Base-by-base conservation (phyloP, 2,329 filamentous ascomycete species). In the Aureobasidium melanogenum region DNA sequence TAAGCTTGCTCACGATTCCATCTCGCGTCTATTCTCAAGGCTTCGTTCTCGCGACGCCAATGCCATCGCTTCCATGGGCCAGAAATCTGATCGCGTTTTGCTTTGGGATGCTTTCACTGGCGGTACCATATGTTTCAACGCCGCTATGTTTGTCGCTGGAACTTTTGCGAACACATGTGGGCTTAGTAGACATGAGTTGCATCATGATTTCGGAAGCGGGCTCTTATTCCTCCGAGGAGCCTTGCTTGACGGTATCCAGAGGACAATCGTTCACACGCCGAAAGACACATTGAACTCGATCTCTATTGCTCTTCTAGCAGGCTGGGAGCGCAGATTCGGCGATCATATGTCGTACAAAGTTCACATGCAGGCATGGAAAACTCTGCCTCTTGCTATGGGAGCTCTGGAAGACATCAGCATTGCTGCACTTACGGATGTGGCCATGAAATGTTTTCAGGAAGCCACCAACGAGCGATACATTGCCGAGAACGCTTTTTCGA, bases 301-400 rank as follows among this genome's bases (percentile, higher is more conserved):
- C 12, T 64, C 66, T 0, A 65, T 68, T 15, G 67, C 67, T 8
- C 54, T 68, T 4, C 62, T 68, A 15, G 67, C 67, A 26, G 67
- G 66, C 12, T 68, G 67, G 67, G 67, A 68, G 41, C 62, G 63
- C 10, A 63, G 64, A 6, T 68, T 64, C n/a, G 67, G 67, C 9
- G 67, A 68, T 28, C 50, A 34, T 3, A 36, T 62, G 28, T 64
- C 63, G 2, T 67, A 66, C 47, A 62, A 63, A 10, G 56, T 67
- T 5, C 67, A 68, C 50, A 64, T 68, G 62, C 38, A 59, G 30
- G 66, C 66, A 9, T 67, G 66, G 66, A 57, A 61, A 17, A 56
- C 41, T 24, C 44, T 67, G n/a, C 58, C 63, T 5, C 59, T 66
- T 3, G 32, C 64, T 0, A 14, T 52, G 5, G 61, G 62, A 22